Evolutionary conservation across 176 grass and related monocot species (phyloP), one percentile per base, ranked within the genome.

Genomic region (Oryza glumipatula): DNA sequence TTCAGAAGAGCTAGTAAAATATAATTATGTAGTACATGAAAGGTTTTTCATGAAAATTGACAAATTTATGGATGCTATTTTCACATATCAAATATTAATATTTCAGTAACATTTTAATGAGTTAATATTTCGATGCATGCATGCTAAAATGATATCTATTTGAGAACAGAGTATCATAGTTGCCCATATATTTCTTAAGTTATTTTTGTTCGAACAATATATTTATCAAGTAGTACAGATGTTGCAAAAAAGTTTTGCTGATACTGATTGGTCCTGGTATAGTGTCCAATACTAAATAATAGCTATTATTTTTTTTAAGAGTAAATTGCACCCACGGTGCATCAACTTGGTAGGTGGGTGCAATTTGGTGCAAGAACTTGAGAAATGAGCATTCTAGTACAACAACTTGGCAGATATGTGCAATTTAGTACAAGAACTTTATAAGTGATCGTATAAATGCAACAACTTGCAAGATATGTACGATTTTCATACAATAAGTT

Each of bases 251-350:
- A 79, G 5, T 68, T 68, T 68, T 73, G 4, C 30, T 56, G 17
- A 73, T 68, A 65, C 3, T 52, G 82, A 49, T 52, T 46, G 21
- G 21, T 74, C 76, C 3, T 39, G 73, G 39, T 28, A 85, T 15
- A 85, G 35, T 28, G 17, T 22, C 13, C 19, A 10, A 73, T 54
- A 39, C 47, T 49, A 26, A 83, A 73, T 45, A 64, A 72, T 41
- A 61, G 14, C 0, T 38, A 76, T 28, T 19, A 64, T 70, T 11
- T 77, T 66, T n/a, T n/a, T n/a, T n/a, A n/a, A n/a, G n/a, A n/a
- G n/a, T n/a, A n/a, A n/a, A n/a, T n/a, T n/a, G n/a, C n/a, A n/a
- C n/a, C n/a, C n/a, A n/a, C n/a, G n/a, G n/a, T n/a, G n/a, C n/a
- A n/a, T n/a, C n/a, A n/a, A n/a, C n/a, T n/a, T n/a, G n/a, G n/a